Evolutionary conservation across 148 eudicot genomes (phyloP).

Genomic region (Diospyros lotus): DNA sequence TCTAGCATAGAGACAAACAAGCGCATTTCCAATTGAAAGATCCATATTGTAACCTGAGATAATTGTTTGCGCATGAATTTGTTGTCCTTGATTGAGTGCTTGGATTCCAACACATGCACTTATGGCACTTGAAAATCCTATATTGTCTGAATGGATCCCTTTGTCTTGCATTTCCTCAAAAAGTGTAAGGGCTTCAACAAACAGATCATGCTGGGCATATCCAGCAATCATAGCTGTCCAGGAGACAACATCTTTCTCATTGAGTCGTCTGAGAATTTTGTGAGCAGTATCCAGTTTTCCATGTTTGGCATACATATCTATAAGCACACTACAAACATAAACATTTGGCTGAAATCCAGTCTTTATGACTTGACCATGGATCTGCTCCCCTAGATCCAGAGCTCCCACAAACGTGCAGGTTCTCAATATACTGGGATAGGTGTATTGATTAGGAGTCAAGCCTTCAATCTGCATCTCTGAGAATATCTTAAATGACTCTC

Average conservation of each 20-base stretch:
- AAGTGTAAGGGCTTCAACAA: constrained; percentile 61
- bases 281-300: constrained; percentile 57
- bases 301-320: constrained; percentile 90
- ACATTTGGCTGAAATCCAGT: constrained; percentile 82
- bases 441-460: constrained; percentile 81
- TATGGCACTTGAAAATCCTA: constrained; percentile 83
- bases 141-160: constrained; percentile 67
- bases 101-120: constrained; percentile 87
- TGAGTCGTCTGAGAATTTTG: constrained; percentile 60
- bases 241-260: constrained; percentile 71
- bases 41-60: constrained; percentile 63
- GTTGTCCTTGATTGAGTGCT: constrained; percentile 77
- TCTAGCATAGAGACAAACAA: constrained; percentile 70
- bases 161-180: constrained; percentile 67
- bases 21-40: constrained; percentile 79
- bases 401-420: constrained; percentile 78
- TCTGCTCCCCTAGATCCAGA: constrained; percentile 74
- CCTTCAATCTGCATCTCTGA: constrained; percentile 59
- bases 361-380: constrained; percentile 76
- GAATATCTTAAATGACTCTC: constrained; percentile 51
- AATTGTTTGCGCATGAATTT: constrained; percentile 75
- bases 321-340: constrained; percentile 77
- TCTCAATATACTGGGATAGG: constrained; percentile 85
- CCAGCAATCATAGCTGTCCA: constrained; percentile 95
- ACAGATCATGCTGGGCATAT: constrained; percentile 66